Conservation (phyloP, 768 basidiomycete genomes). For the Serendipita vermifera region DNA sequence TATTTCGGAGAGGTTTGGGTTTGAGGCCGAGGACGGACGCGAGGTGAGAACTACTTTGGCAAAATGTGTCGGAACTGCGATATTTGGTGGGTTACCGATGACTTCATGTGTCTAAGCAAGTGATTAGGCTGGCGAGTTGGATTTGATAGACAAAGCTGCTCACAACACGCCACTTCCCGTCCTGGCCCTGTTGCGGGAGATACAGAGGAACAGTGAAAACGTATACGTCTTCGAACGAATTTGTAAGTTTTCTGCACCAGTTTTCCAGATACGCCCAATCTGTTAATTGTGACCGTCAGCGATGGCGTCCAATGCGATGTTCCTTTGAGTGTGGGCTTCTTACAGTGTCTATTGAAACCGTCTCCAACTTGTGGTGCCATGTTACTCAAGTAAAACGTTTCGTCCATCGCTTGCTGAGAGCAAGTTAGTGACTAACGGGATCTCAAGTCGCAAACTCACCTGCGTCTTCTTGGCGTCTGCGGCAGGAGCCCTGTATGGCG, state of each 20-base stretch:
- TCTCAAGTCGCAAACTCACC: constrained; percentile 25
- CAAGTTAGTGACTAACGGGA: not conserved
- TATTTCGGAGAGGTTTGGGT: constrained; percentile 57
- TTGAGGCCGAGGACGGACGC: constrained; percentile 57
- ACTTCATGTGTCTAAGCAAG: constrained; percentile 78
- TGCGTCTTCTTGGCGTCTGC: constrained; percentile 90
- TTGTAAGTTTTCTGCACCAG: constrained; percentile 84
- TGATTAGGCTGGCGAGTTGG: not conserved
- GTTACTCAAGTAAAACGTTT: constrained; percentile 89
- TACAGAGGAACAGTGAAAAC: constrained; percentile 98
- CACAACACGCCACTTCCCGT: constrained; percentile 94
- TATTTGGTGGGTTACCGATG: constrained; percentile 80
- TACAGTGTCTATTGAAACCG: constrained; percentile 96
- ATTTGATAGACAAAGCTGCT: constrained; percentile 24
- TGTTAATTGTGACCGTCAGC: constrained; percentile 22
- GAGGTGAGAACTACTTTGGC: constrained; percentile 86
- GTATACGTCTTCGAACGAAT: constrained; percentile 85
- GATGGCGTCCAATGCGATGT: not conserved
- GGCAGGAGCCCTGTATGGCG: constrained; percentile 65
- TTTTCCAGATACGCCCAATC: constrained; percentile 97
- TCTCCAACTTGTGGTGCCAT: constrained; percentile 97
- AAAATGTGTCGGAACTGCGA: constrained; percentile 94
- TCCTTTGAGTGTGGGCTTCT: constrained; percentile 19
- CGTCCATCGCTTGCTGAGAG: constrained; percentile 74
- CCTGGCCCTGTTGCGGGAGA: constrained; percentile 67